phyloP scores from a whole-genome alignment of 2,329 filamentous ascomycete species.

The Botrytis aclada region DNA sequence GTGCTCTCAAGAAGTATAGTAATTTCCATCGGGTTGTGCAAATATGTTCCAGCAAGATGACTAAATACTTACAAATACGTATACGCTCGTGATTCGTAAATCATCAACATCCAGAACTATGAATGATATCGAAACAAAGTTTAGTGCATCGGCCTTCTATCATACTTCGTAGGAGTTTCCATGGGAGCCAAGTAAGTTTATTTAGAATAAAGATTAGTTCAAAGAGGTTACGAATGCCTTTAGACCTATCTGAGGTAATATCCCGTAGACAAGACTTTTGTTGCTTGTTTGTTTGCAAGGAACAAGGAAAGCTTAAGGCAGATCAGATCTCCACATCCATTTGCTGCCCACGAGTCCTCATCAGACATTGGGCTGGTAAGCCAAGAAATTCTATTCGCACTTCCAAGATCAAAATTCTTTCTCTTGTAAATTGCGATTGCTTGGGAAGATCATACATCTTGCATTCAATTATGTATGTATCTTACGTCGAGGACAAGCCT shows the following conservation, averaged over 20 bases:
- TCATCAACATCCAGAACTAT: neutral
- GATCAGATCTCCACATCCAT: conserved; percentile 17
- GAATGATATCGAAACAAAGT: conserved; percentile 11
- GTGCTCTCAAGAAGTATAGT: neutral
- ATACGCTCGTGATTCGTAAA: neutral
- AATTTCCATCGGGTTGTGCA: no score
- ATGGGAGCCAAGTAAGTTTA: neutral
- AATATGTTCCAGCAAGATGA: neutral
- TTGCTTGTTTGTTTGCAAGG: conserved; percentile 4
- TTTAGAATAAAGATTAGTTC: neutral
- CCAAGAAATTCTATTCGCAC: conserved; percentile 10
- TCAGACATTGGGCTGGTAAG: neutral
- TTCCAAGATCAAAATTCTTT: neutral
- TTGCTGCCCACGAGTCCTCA: conserved; percentile 3
- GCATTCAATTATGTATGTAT: neutral
- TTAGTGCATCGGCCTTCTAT: neutral
- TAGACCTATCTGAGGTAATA: neutral
- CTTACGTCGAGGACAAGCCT: no score
- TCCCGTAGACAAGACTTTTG: neutral
- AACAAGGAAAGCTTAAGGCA: conserved; percentile 9
- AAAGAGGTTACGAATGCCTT: conserved; percentile 2
- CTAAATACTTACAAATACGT: neutral
- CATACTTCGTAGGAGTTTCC: neutral
- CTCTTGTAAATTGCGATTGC: neutral
- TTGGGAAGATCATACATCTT: neutral